Conservation (phyloP, 306 rosid genomes). For the Begonia masoniana region DNA sequence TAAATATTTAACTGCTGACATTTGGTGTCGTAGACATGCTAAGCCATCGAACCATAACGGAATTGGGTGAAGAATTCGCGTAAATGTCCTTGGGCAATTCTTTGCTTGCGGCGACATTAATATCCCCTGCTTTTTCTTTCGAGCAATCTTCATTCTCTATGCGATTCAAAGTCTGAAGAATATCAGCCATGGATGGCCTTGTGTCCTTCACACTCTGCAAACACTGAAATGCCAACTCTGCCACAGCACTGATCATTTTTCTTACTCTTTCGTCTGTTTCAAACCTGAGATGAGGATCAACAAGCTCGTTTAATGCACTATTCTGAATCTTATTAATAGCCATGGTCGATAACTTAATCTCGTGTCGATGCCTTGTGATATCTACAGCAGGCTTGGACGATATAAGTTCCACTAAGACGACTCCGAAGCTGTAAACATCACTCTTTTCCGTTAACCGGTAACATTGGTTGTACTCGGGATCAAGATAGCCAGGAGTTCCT, state of each 20-base stretch:
- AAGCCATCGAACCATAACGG: constrained; percentile 1
- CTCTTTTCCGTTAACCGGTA: constrained; percentile 66
- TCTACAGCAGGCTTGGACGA: constrained; percentile 81
- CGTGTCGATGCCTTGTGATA: constrained; percentile 64
- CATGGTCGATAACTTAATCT: constrained; percentile 72
- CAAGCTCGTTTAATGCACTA: constrained; percentile 43
- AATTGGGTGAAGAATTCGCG: constrained; percentile 34
- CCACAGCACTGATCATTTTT: constrained; percentile 52
- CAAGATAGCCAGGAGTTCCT: constrained; percentile 93
- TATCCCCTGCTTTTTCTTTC: constrained; percentile 15
- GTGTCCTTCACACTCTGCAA: constrained; percentile 47
- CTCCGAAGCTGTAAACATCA: constrained; percentile 87
- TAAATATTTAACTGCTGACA: constrained; percentile 29
- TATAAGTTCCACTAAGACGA: constrained; percentile 59
- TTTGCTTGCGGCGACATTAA: too few species aligned
- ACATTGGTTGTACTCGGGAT: constrained; percentile 76
- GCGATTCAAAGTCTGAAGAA: constrained; percentile 26
- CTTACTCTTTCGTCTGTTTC: constrained; percentile 39
- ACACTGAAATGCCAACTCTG: constrained; percentile 76
- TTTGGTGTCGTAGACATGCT: constrained; percentile 43
- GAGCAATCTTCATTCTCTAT: constrained; percentile 31
- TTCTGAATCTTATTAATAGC: constrained; percentile 62
- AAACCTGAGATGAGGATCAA: constrained; percentile 46
- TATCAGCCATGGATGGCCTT: constrained; percentile 65
- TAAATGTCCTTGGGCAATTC: constrained; percentile 15